phyloP scores from a whole-genome alignment of 1,284 basidiomycete genomes.

The Lentinus polychrous region DNA sequence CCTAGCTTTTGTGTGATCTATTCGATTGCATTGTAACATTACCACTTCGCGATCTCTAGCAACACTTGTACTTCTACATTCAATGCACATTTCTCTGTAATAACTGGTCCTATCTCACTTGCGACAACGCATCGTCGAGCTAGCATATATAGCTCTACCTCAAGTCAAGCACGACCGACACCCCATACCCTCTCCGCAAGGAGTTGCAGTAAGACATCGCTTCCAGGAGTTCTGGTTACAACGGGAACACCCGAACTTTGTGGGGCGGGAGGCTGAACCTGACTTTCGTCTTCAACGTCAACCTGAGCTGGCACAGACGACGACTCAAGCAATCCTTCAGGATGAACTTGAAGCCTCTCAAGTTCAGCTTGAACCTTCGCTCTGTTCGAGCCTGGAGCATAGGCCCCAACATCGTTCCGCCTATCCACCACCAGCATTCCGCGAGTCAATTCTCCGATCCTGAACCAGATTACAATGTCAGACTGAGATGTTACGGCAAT shows the following conservation, averaged over 20 bases:
- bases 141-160: no score
- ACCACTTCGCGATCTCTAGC: neutral
- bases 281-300: slow-evolving; percentile 33
- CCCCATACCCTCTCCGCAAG: slow-evolving; percentile 57
- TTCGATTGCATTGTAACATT: neutral
- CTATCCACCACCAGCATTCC: slow-evolving; percentile 74
- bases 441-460: slow-evolving; percentile 50
- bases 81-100: no score
- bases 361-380: slow-evolving; percentile 51
- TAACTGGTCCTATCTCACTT: slow-evolving; percentile 8
- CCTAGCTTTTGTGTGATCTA: neutral
- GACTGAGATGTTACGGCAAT: neutral
- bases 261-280: slow-evolving; percentile 12
- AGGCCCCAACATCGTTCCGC: slow-evolving; percentile 50
- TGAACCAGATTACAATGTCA: slow-evolving; percentile 14
- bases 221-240: slow-evolving; percentile 52
- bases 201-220: slow-evolving; percentile 37
- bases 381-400: slow-evolving; percentile 57
- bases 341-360: slow-evolving; percentile 29
- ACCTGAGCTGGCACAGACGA: slow-evolving; percentile 46
- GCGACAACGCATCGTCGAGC: no score
- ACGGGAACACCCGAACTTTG: slow-evolving; percentile 39
- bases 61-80: neutral
- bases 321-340: slow-evolving; percentile 37
- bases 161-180: slow-evolving; percentile 13